These are phyloP conservation scores for Candida ulmi DNA, from an alignment of 805 yeast genomes.

Conservation along the genomic window DNA sequence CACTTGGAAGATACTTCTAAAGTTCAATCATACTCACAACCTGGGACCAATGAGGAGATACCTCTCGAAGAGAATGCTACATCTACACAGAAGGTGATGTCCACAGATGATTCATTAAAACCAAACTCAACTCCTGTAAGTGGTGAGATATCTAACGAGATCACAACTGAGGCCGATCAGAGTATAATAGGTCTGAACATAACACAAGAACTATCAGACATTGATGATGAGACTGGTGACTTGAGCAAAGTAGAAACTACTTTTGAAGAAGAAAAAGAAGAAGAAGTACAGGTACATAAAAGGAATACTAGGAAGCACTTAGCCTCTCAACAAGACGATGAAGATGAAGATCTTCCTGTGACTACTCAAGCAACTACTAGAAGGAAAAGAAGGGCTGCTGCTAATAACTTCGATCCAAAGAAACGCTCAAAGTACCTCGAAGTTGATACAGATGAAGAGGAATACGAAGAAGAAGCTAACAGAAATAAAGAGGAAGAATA, in stretches of 20 bases:
- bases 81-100: background rate
- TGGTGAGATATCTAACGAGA: background rate
- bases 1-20: too few relatives aligned
- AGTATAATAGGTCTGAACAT: slow-evolving; percentile 12
- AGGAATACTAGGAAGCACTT: background rate
- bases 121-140: background rate
- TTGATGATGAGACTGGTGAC: slow-evolving; percentile 20
- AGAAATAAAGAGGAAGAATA: background rate
- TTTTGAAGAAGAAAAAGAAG: background rate
- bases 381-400: background rate
- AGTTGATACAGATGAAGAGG: background rate
- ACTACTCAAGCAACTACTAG: background rate
- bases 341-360: background rate
- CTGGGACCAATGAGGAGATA: too few relatives aligned
- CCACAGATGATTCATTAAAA: background rate
- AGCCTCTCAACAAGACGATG: background rate
- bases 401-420: background rate
- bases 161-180: too few relatives aligned
- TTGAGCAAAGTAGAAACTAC: slow-evolving; percentile 15
- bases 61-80: background rate
- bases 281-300: too few relatives aligned
- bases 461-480: background rate
- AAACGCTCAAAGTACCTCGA: background rate
- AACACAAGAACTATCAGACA: slow-evolving; percentile 24
- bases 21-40: too few relatives aligned